phyloP scores from a whole-genome alignment of 2,329 filamentous ascomycete genomes.

The Xylariaceae sp. region DNA sequence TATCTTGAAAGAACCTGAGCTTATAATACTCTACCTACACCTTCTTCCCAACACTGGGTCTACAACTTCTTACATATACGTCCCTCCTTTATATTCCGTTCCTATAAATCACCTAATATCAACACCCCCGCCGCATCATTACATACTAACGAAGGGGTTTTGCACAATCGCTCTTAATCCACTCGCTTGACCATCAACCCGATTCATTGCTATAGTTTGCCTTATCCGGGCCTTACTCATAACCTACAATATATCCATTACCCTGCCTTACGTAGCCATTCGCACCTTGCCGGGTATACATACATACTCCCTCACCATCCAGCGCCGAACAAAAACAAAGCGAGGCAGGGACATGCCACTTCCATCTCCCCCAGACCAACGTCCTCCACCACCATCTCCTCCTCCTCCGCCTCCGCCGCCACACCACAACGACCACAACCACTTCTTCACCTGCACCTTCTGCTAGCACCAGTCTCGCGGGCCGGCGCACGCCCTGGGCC shows the following conservation, averaged over 20 bases:
- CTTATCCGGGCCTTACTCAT: background rate
- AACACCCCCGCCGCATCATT: background rate
- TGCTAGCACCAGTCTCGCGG: constrained; percentile 50
- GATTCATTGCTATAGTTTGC: background rate
- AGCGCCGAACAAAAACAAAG: too few species aligned
- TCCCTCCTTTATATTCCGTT: background rate
- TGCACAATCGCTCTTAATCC: background rate
- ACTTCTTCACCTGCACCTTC: constrained; percentile 58
- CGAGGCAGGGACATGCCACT: too few species aligned
- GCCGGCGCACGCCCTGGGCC: constrained; percentile 47
- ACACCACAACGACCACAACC: constrained; percentile 10
- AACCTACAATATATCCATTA: background rate
- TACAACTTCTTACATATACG: too few species aligned
- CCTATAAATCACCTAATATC: constrained; percentile 2
- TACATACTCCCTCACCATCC: too few species aligned
- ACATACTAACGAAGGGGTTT: background rate
- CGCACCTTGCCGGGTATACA: too few species aligned
- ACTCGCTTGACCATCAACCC: background rate
- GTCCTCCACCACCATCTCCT: constrained; percentile 3
- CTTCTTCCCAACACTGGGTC: too few species aligned
- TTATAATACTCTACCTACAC: too few species aligned
- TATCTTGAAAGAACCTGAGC: too few species aligned
- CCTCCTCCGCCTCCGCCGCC: background rate
- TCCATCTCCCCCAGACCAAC: background rate
- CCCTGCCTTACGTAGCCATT: too few species aligned